Conservation (phyloP, 1,139 yeast species). For the Wickerhamomyces sp. region DNA sequence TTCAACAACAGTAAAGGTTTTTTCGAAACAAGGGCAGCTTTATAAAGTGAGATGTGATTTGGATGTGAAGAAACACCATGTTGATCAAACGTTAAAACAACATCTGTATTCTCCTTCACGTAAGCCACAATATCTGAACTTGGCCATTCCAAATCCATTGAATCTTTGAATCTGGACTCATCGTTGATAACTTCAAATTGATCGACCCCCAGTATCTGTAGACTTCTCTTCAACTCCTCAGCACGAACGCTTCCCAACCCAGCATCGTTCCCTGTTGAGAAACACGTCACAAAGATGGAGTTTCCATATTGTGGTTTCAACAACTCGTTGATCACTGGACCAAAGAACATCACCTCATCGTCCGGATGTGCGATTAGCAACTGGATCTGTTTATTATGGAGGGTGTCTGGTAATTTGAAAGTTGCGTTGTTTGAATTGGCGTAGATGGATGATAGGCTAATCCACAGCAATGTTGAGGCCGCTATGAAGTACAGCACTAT, state of each 20-base stretch:
- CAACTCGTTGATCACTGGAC: conserved; percentile 66
- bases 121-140: conserved; percentile 33
- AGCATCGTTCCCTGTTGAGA: conserved; percentile 73
- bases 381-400: conserved; percentile 26
- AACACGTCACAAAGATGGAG: conserved; percentile 56
- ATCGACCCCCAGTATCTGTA: conserved; percentile 51
- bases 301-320: conserved; percentile 45
- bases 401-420: background rate
- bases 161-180: conserved; percentile 52
- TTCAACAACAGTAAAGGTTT: conserved; percentile 36
- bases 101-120: conserved; percentile 26
- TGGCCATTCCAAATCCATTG: conserved; percentile 71
- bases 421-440: background rate
- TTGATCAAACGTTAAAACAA: conserved; percentile 75
- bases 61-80: conserved; percentile 81
- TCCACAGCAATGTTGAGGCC: conserved; percentile 5
- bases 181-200: conserved; percentile 42
- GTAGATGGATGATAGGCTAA: conserved; percentile 1
- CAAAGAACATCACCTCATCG: conserved; percentile 97
- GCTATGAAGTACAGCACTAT: too few species aligned
- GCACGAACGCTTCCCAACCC: conserved; percentile 63
- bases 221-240: conserved; percentile 54
- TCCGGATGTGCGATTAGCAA: conserved; percentile 93
- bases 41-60: conserved; percentile 68
- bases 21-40: conserved; percentile 40